phyloP scores from a whole-genome alignment of 2,329 filamentous ascomycete genomes.

The Epichloe sibirici region DNA sequence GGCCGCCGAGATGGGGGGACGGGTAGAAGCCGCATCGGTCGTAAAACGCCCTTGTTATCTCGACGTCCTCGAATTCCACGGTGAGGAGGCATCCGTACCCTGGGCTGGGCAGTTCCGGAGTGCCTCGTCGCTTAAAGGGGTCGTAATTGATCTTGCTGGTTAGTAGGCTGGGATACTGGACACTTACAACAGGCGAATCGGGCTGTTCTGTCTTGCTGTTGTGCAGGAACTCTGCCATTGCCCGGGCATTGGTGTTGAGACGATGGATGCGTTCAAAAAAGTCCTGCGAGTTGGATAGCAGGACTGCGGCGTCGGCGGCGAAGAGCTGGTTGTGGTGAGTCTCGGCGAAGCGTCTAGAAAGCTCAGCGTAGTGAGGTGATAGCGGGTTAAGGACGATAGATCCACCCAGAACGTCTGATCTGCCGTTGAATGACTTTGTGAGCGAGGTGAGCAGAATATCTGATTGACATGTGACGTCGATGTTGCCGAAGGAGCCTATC shows the following conservation, averaged over 20 bases:
- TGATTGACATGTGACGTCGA: constrained; percentile 35
- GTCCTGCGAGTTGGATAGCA: constrained; percentile 32
- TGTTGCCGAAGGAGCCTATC: constrained; percentile 32
- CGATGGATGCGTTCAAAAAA: constrained; percentile 27
- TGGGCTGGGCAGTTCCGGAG: constrained; percentile 32
- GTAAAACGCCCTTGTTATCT: constrained; percentile 33
- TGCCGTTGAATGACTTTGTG: constrained; percentile 48
- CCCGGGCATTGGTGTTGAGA: constrained; percentile 32
- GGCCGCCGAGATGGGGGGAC: constrained; percentile 42
- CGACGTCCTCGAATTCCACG: constrained; percentile 34
- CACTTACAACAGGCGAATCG: constrained; percentile 23
- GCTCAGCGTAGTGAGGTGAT: constrained; percentile 25
- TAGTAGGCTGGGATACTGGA: constrained; percentile 32
- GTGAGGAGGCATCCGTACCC: constrained; percentile 44
- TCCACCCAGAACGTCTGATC: constrained; percentile 42
- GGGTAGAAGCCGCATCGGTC: constrained; percentile 35
- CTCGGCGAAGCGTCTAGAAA: constrained; percentile 20
- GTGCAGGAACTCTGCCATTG: constrained; percentile 28
- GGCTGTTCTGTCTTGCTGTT: constrained; percentile 13
- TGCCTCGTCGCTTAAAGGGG: constrained; percentile 22
- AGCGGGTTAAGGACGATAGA: constrained; percentile 35
- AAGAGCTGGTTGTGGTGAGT: constrained; percentile 33
- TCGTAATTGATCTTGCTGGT: constrained; percentile 21
- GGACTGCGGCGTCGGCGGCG: constrained; percentile 29
- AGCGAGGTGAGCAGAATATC: constrained; percentile 40